Conservation (phyloP, 495 filamentous ascomycete genomes). For the Lentithecium fluviatile region DNA sequence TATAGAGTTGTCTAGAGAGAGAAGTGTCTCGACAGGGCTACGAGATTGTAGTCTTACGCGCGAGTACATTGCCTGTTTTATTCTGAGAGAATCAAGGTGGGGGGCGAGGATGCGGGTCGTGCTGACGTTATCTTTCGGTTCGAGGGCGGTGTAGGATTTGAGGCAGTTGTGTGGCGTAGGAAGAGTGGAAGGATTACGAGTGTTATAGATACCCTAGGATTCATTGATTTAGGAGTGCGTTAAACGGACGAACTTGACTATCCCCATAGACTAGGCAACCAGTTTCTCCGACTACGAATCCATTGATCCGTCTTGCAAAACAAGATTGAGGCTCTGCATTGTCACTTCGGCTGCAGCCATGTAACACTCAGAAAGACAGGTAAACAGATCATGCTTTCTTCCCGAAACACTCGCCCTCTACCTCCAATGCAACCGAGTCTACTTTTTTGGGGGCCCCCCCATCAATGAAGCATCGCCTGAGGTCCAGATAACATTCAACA, state of each 20-base stretch:
- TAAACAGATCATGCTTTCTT: slow-evolving; percentile 11
- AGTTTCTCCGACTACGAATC: slow-evolving; percentile 7
- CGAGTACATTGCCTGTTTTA: too few species aligned
- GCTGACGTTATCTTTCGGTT: too few species aligned
- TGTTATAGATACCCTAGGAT: slow-evolving; percentile 5
- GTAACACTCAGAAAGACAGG: slow-evolving; percentile 12
- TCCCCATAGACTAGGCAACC: slow-evolving; percentile 6
- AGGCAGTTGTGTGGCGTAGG: too few species aligned
- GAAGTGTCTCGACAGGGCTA: too few species aligned
- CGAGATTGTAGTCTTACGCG: too few species aligned
- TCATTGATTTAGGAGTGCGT: slow-evolving; percentile 8
- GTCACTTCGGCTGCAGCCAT: slow-evolving; percentile 8
- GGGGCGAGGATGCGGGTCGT: too few species aligned
- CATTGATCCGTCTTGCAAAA: slow-evolving; percentile 13
- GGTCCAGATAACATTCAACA: slow-evolving; percentile 26
- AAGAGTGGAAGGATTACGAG: too few species aligned
- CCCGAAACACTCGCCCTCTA: slow-evolving; percentile 15
- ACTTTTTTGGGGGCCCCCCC: slow-evolving; percentile 1
- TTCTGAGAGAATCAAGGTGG: too few species aligned
- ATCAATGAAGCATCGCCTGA: slow-evolving; percentile 25
- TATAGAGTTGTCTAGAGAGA: too few species aligned
- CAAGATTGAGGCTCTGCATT: slow-evolving; percentile 11
- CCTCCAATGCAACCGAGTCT: slow-evolving; percentile 9
- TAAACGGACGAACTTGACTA: slow-evolving; percentile 6
- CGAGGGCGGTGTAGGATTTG: too few species aligned